These are phyloP conservation scores for Nothophaeocryptopus gaeumannii DNA, from an alignment of 2,329 filamentous ascomycete species.

Conservation along the genomic window DNA sequence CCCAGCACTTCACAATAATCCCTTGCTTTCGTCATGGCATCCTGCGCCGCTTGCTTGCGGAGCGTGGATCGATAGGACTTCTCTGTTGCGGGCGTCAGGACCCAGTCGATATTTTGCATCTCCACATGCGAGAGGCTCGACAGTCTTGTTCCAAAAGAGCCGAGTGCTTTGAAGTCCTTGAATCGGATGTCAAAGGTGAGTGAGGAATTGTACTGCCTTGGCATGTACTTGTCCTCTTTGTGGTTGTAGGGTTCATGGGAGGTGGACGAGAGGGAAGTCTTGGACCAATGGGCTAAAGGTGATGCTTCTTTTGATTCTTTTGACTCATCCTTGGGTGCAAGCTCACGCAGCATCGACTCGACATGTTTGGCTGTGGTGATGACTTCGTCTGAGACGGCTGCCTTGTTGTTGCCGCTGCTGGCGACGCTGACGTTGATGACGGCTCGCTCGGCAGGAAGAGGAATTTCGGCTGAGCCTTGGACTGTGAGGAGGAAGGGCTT, in stretches of 20 bases:
- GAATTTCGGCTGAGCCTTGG: constrained; percentile 20
- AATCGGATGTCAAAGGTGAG: constrained; percentile 28
- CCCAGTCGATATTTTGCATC: constrained; percentile 19
- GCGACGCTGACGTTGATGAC: constrained; percentile 24
- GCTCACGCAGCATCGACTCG: constrained; percentile 19
- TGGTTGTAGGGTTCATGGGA: constrained; percentile 15
- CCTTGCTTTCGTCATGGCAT: constrained; percentile 23
- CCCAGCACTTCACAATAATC: constrained; percentile 25
- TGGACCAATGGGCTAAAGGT: constrained; percentile 25
- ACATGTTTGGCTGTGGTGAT: constrained; percentile 24
- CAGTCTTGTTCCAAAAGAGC: constrained; percentile 20
- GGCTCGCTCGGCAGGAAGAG: constrained; percentile 25
- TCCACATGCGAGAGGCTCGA: constrained; percentile 20
- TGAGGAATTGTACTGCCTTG: constrained; percentile 14
- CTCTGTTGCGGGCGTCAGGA: constrained; percentile 20
- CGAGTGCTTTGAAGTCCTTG: constrained; percentile 24
- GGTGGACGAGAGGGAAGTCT: constrained; percentile 23
- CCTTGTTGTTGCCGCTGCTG: constrained; percentile 20
- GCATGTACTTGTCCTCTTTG: constrained; percentile 5
- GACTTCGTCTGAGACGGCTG: constrained; percentile 24
- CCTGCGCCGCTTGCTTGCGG: constrained; percentile 21
- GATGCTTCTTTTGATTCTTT: constrained; percentile 16
- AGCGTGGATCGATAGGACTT: constrained; percentile 19
- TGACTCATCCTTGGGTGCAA: constrained; percentile 14
- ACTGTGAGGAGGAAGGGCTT: constrained; percentile 20